Base-by-base conservation (phyloP, 1,139 yeast species). In the Yamadazyma dendronema region DNA sequence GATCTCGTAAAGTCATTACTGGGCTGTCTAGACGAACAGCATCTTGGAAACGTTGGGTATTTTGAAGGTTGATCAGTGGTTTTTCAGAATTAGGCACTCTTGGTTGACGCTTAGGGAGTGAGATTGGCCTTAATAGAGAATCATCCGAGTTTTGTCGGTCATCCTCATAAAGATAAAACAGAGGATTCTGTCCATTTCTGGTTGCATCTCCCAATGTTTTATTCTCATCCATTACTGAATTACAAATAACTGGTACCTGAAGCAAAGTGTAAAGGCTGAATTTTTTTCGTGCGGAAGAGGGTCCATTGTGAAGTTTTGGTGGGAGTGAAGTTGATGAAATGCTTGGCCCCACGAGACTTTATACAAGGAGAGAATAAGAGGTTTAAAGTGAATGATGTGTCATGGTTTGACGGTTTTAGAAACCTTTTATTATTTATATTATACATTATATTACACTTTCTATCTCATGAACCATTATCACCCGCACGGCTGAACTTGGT, bases 101-200 rank as follows among this genome's bases (percentile, higher is more conserved):
- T 19, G 12, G 11, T 22, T 23, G 40, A 16, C 50, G 17, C 31
- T 47, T 48, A 10, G 46, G 38, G 12, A 48, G 17, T 23, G 19
- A 25, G 11, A 48, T 40, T 14, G 30, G 22, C 30, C 35, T 46
- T 3, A 24, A 27, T 2, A 42, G 4, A 15, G 42, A 33, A 4
- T 46, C 48, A 26, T 44, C 48, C 1, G 47, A 36, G 28, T 32
- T 39, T 21, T 35, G 37, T 40, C 47, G 21, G 49, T 44, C 38
- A 53, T 44, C 39, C 39, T 42, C 34, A 56, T 44, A 49, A 49
- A 66, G 36, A 61, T 67, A 30, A 59, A 48, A 43, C 49, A 32
- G 58, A 33, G 31, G 58, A 10, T 6, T 19, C 9, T 6, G 6
- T 19, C 22, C 22, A 7, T 19, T 19, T 9, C 22, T 9, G 9